Percentiles rank a stretch among this genome's conserved stretches.
Evolutionary conservation across 1,284 basidiomycete species (phyloP).

Genomic region (Tilletia indica): DNA sequence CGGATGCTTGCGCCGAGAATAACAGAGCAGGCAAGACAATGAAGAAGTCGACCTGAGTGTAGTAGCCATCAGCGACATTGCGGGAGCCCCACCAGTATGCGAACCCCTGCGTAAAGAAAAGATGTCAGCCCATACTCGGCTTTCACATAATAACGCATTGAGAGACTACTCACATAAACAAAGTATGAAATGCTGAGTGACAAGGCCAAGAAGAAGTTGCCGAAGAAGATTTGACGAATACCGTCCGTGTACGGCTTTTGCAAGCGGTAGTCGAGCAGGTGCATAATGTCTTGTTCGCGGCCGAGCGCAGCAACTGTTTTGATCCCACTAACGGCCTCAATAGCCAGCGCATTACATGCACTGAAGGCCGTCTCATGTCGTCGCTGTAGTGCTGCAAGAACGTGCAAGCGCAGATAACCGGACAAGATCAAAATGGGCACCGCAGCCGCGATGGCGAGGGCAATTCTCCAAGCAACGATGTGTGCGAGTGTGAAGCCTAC

Average conservation of each 20-base stretch:
- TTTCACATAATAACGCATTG: neutral
- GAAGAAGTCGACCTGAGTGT: constrained; percentile 45
- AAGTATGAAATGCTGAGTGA: constrained; percentile 49
- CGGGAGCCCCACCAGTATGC: constrained; percentile 50
- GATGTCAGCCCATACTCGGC: neutral
- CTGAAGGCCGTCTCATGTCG: constrained; percentile 46
- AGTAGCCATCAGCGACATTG: constrained; percentile 40
- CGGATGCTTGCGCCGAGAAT: constrained; percentile 47
- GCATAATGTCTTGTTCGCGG: constrained; percentile 41
- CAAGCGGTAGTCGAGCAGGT: constrained; percentile 33
- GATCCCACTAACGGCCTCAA: constrained; percentile 44
- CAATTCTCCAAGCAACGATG: constrained; percentile 43
- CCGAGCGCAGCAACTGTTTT: constrained; percentile 40
- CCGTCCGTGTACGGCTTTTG: constrained; percentile 39
- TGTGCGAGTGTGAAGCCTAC: constrained; percentile 39
- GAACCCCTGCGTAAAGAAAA: constrained; percentile 31
- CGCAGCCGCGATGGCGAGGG: constrained; percentile 41
- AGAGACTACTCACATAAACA: constrained; percentile 28
- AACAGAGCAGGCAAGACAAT: constrained; percentile 45
- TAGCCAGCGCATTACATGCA: constrained; percentile 40
- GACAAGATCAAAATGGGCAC: constrained; percentile 43
- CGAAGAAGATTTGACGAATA: constrained; percentile 37
- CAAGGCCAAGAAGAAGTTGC: constrained; percentile 40
- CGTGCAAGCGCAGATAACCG: constrained; percentile 44
- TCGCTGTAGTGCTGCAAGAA: constrained; percentile 46